Evolutionary conservation across 768 basidiomycete species (phyloP).

Genomic region (Pleurotus pulmonarius): DNA sequence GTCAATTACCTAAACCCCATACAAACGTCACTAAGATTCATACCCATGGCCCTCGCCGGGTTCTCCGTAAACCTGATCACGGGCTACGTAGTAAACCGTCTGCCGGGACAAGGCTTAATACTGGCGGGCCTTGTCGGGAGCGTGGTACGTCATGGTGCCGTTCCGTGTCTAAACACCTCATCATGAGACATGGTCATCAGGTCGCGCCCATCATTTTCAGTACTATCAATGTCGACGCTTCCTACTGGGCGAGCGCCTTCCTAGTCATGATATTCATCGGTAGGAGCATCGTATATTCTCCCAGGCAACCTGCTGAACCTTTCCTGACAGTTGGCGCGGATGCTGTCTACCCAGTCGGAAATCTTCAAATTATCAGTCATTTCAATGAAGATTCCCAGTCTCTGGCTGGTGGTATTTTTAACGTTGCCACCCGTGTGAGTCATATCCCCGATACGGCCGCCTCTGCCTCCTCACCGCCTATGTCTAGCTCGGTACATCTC

Average conservation of each 20-base stretch:
- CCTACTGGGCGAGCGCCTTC: slow-evolving; percentile 30
- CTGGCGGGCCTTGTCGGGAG: slow-evolving; percentile 22
- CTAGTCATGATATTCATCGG: slow-evolving; percentile 23
- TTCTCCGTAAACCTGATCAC: slow-evolving; percentile 15
- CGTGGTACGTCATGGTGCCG: slow-evolving; percentile 17
- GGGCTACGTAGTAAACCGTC: slow-evolving; percentile 18
- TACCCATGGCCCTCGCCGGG: slow-evolving; percentile 28
- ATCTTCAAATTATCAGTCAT: slow-evolving; percentile 23
- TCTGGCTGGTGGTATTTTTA: slow-evolving; percentile 30
- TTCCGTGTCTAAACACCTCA: neutral
- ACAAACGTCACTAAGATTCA: slow-evolving; percentile 25
- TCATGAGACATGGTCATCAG: slow-evolving; percentile 12
- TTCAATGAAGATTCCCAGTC: slow-evolving; percentile 29
- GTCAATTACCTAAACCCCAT: slow-evolving; percentile 23
- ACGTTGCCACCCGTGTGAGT: slow-evolving; percentile 24
- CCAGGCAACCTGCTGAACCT: no score
- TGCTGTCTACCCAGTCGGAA: slow-evolving; percentile 27
- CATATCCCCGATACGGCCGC: neutral
- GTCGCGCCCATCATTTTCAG: slow-evolving; percentile 26
- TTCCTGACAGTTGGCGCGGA: slow-evolving; percentile 19
- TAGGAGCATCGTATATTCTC: slow-evolving; percentile 3
- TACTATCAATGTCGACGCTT: slow-evolving; percentile 22
- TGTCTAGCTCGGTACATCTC: slow-evolving; percentile 27
- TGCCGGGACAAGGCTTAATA: slow-evolving; percentile 25
- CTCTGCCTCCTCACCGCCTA: neutral